Evolutionary conservation across 2,329 filamentous ascomycete genomes (phyloP).

Genomic region (Colletotrichum agaves): DNA sequence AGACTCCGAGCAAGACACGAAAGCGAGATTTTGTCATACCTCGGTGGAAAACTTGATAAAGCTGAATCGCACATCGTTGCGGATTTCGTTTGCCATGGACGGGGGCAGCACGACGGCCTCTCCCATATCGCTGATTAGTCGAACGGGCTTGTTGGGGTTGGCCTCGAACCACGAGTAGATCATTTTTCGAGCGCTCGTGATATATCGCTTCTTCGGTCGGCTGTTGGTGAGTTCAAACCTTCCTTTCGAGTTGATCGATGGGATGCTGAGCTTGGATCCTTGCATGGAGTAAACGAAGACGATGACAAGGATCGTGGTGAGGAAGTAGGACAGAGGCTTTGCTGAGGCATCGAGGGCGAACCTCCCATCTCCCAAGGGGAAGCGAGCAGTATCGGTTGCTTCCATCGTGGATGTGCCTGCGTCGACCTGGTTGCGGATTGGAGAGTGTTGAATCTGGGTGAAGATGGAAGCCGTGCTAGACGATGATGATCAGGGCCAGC

Average conservation of each 20-base stretch:
- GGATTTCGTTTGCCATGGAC: constrained; percentile 21
- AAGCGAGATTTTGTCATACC: background rate
- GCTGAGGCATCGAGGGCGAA: constrained; percentile 9
- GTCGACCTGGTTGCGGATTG: background rate
- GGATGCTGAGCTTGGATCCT: constrained; percentile 14
- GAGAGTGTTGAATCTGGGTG: too few species aligned
- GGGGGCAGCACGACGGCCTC: constrained; percentile 11
- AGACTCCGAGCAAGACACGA: background rate
- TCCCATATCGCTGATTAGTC: constrained; percentile 4
- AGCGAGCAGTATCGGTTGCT: background rate
- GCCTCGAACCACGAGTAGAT: constrained; percentile 16
- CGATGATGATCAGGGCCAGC: too few species aligned
- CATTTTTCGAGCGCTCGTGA: constrained; percentile 2
- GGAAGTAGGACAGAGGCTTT: constrained; percentile 20
- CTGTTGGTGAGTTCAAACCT: constrained; percentile 16
- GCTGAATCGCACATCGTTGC: constrained; percentile 1
- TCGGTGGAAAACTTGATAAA: background rate
- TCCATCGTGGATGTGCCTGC: background rate
- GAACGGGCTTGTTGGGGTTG: constrained; percentile 21
- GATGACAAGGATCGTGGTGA: constrained; percentile 16
- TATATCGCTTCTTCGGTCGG: constrained; percentile 7
- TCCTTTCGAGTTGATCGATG: constrained; percentile 13
- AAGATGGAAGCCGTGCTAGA: too few species aligned
- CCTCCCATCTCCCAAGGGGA: background rate
- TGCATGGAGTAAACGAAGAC: constrained; percentile 21